Conservation (phyloP, 352 stramenopile genomes). For the Thalassiosira mediterranea region DNA sequence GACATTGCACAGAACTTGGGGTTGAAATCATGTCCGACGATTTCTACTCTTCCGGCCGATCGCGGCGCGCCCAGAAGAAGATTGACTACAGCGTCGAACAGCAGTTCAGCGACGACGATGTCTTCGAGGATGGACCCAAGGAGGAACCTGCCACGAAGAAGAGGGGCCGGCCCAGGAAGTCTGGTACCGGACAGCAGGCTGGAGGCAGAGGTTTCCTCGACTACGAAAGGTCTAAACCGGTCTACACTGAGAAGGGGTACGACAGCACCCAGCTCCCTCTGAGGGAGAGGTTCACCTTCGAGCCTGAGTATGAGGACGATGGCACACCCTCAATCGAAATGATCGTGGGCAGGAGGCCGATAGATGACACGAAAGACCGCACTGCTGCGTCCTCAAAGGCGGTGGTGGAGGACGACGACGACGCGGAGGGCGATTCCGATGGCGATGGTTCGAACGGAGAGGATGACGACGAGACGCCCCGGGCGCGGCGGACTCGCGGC, state of each 20-base stretch:
- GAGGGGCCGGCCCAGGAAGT: slow-evolving; percentile 45
- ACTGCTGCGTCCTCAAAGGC: slow-evolving; percentile 21
- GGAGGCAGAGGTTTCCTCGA: slow-evolving; percentile 20
- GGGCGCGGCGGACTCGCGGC: background rate
- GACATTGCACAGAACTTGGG: background rate
- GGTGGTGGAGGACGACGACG: slow-evolving; percentile 32
- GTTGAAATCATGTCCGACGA: background rate
- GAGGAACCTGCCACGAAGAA: slow-evolving; percentile 32
- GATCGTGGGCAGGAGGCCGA: slow-evolving; percentile 83
- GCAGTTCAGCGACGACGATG: slow-evolving; percentile 79
- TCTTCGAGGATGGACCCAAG: slow-evolving; percentile 74
- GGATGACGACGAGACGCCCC: slow-evolving; percentile 16
- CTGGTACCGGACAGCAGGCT: background rate
- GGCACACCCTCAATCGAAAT: slow-evolving; percentile 84
- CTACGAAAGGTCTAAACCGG: slow-evolving; percentile 51
- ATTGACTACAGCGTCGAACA: slow-evolving; percentile 83
- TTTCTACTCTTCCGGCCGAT: slow-evolving; percentile 13
- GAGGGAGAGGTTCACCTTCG: slow-evolving; percentile 82
- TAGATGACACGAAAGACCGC: slow-evolving; percentile 68
- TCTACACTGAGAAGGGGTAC: slow-evolving; percentile 81
- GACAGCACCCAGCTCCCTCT: slow-evolving; percentile 70
- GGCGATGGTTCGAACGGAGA: slow-evolving; percentile 29
- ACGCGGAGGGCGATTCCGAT: slow-evolving; percentile 15
- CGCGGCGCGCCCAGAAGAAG: slow-evolving; percentile 55
- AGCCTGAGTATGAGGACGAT: slow-evolving; percentile 85